Conservation (phyloP, 257 asterid genomes). For the Salvia hispanica region DNA sequence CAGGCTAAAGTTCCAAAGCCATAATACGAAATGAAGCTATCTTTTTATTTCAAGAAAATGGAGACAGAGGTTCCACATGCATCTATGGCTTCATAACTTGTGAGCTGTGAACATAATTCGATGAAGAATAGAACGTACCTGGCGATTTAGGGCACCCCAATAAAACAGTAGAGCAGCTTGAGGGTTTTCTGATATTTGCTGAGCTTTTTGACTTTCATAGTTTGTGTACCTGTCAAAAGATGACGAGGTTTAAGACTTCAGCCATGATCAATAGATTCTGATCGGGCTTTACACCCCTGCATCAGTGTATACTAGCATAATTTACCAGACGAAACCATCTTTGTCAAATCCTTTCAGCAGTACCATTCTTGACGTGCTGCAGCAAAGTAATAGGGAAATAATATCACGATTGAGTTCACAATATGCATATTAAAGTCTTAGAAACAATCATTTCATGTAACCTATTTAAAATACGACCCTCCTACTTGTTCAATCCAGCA, state of each 20-base stretch:
- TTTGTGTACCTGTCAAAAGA: conserved; percentile 66
- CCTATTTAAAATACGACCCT: neutral
- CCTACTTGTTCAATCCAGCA: conserved; percentile 1
- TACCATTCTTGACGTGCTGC: conserved; percentile 80
- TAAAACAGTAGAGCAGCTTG: conserved; percentile 72
- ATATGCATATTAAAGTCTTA: conserved; percentile 1
- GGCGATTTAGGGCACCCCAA: conserved; percentile 75
- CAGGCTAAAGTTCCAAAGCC: conserved; percentile 5
- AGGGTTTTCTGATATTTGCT: conserved; percentile 71
- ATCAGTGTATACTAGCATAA: conserved; percentile 32
- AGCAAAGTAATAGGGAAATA: conserved; percentile 15
- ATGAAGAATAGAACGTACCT: conserved; percentile 47
- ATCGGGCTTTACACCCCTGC: conserved; percentile 22
- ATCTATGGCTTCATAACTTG: conserved; percentile 17
- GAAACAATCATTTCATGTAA: conserved; percentile 7
- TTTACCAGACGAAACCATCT: conserved; percentile 77
- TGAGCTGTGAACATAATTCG: conserved; percentile 1
- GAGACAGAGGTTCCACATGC: conserved; percentile 5
- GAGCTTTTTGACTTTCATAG: conserved; percentile 71
- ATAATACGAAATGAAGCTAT: conserved; percentile 9
- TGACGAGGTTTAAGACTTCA: conserved; percentile 26
- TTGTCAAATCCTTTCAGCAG: conserved; percentile 67
- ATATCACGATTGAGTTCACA: conserved; percentile 15
- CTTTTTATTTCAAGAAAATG: conserved; percentile 15
- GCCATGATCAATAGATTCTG: conserved; percentile 10